Conservation (phyloP, 2,329 filamentous ascomycete species). For the Chaetomiaceae sp. region DNA sequence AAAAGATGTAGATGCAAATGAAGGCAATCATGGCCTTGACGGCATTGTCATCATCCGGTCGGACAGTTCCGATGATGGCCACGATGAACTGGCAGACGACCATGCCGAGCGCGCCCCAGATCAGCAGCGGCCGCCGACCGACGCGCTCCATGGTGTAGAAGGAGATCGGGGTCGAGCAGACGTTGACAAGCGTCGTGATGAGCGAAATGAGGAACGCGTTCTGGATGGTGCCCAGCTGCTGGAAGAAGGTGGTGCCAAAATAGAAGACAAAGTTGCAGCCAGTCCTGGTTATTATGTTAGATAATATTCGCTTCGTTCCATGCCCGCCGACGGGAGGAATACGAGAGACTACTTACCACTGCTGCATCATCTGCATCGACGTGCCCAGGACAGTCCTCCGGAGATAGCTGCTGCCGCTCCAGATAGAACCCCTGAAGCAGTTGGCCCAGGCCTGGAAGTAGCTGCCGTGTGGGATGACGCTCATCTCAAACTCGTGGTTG, state of each 20-base stretch:
- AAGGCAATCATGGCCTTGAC: constrained; percentile 61
- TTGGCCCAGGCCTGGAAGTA: constrained; percentile 58
- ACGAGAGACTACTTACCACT: constrained; percentile 60
- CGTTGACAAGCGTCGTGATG: constrained; percentile 71
- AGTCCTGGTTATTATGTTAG: constrained; percentile 16
- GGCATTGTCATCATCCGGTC: constrained; percentile 33
- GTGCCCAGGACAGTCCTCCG: constrained; percentile 54
- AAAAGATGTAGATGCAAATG: constrained; percentile 76
- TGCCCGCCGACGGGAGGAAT: constrained; percentile 60
- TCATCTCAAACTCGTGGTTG: constrained; percentile 66
- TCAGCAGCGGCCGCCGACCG: constrained; percentile 64
- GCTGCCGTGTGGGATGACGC: constrained; percentile 52
- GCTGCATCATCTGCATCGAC: constrained; percentile 57
- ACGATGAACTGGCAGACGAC: constrained; percentile 66
- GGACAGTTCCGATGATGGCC: constrained; percentile 49
- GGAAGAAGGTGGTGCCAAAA: constrained; percentile 67
- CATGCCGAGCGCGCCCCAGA: constrained; percentile 68
- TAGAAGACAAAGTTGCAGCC: constrained; percentile 72
- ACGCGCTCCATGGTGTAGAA: constrained; percentile 68
- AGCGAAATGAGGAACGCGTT: constrained; percentile 69
- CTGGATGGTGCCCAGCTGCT: constrained; percentile 57
- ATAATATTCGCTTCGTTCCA: constrained; percentile 24
- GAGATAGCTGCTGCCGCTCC: constrained; percentile 51
- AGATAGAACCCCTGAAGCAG: constrained; percentile 53
- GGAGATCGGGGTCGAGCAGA: constrained; percentile 66